Conservation (phyloP, 2,329 filamentous ascomycete genomes). For the Aotearoamyces nothofagi region DNA sequence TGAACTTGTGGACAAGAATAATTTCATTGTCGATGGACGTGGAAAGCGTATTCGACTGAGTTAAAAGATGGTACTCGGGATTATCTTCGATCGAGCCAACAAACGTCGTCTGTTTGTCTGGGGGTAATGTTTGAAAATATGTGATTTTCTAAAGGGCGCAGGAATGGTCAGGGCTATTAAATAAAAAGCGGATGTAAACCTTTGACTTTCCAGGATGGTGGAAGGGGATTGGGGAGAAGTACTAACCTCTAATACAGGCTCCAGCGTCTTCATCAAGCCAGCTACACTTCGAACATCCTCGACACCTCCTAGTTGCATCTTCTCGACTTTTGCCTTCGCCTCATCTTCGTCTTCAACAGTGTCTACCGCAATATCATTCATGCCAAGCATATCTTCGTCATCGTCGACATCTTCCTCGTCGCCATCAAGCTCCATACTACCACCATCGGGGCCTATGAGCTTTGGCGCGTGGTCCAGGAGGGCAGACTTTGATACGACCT, state of each 20-base stretch:
- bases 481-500: slow-evolving; percentile 24
- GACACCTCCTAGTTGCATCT: slow-evolving; percentile 60
- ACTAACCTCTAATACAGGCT: slow-evolving; percentile 72
- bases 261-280: slow-evolving; percentile 64
- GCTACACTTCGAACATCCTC: slow-evolving; percentile 70
- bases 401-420: slow-evolving; percentile 44
- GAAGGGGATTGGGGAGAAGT: slow-evolving; percentile 9
- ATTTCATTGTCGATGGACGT: slow-evolving; percentile 91
- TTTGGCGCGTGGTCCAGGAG: slow-evolving; percentile 16
- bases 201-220: slow-evolving; percentile 20
- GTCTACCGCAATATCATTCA: slow-evolving; percentile 26
- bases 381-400: slow-evolving; percentile 39
- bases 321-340: slow-evolving; percentile 65
- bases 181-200: slow-evolving; percentile 51
- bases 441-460: slow-evolving; percentile 18
- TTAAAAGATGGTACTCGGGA: slow-evolving; percentile 78
- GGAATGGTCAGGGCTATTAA: slow-evolving; percentile 53
- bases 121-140: slow-evolving; percentile 56
- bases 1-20: slow-evolving; percentile 86
- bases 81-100: slow-evolving; percentile 83
- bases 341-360: slow-evolving; percentile 49
- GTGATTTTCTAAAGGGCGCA: slow-evolving; percentile 58
- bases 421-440: slow-evolving; percentile 42
- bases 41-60: slow-evolving; percentile 76
- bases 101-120: slow-evolving; percentile 45